These are phyloP conservation scores for Monosporozyma aerobia DNA, from an alignment of 805 yeast genomes.

Conservation along the genomic window DNA sequence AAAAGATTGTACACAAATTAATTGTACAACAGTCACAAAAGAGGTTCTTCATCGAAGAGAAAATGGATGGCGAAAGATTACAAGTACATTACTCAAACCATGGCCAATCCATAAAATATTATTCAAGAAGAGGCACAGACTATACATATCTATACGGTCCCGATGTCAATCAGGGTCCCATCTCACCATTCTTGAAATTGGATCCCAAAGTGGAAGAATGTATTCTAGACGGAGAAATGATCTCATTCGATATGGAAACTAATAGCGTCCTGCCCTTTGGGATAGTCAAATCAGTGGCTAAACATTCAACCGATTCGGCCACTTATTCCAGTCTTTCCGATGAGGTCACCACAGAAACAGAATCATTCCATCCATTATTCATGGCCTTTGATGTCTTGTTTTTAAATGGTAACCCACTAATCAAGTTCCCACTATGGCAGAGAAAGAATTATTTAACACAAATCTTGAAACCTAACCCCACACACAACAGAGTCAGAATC, in stretches of 20 bases:
- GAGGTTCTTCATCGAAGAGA: slow-evolving; percentile 72
- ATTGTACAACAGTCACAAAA: slow-evolving; percentile 4
- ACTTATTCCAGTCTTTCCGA: neutral
- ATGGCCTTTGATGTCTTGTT: slow-evolving; percentile 66
- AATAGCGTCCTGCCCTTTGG: slow-evolving; percentile 68
- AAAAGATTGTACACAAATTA: slow-evolving; percentile 40
- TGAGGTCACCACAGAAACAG: slow-evolving; percentile 15
- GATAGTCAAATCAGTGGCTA: slow-evolving; percentile 40
- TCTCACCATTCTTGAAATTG: slow-evolving; percentile 42
- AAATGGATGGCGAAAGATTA: slow-evolving; percentile 88
- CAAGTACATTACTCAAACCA: slow-evolving; percentile 56
- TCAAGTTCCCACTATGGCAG: slow-evolving; percentile 42
- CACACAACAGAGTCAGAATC: slow-evolving; percentile 38
- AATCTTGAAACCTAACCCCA: slow-evolving; percentile 35
- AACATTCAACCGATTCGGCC: neutral
- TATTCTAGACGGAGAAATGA: slow-evolving; percentile 85
- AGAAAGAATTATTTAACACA: slow-evolving; percentile 45
- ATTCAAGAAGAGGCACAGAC: slow-evolving; percentile 62
- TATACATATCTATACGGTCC: slow-evolving; percentile 62
- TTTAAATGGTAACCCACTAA: slow-evolving; percentile 57
- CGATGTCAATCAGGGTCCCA: slow-evolving; percentile 39
- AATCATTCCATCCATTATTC: slow-evolving; percentile 42
- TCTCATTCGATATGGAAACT: slow-evolving; percentile 63
- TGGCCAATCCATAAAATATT: slow-evolving; percentile 31
- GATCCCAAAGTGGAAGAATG: slow-evolving; percentile 31